Percentiles rank a stretch among this genome's conserved stretches.
Evolutionary conservation across 108 stramenopile genomes (phyloP).

Genomic region (Cyclotella distinguenda): DNA sequence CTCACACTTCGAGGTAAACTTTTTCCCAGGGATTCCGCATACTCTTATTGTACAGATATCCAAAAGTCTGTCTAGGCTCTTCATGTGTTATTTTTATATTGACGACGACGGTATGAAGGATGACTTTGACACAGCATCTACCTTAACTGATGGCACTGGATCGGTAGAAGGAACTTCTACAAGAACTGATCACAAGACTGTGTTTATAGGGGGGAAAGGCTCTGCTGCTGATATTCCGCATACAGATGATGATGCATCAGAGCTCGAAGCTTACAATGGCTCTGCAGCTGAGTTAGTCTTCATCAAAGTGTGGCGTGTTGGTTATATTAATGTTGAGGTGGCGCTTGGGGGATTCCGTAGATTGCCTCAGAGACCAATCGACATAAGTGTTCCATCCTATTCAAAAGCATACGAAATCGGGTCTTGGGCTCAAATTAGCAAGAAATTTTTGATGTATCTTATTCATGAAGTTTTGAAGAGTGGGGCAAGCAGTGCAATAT

Average conservation of each 20-base stretch:
- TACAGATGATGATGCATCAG: neutral
- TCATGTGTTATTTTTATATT: conserved; percentile 48
- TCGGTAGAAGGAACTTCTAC: conserved; percentile 23
- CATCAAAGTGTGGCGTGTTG: conserved; percentile 54
- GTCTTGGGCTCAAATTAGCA: conserved; percentile 32
- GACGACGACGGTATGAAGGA: conserved; percentile 31
- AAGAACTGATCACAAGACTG: conserved; percentile 21
- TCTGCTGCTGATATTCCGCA: conserved; percentile 3
- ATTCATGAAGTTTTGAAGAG: conserved; percentile 51
- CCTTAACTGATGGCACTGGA: conserved; percentile 22
- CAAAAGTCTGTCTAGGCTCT: conserved; percentile 43
- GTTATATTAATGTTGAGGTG: conserved; percentile 41
- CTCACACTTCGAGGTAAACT: conserved; percentile 52
- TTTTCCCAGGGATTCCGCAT: conserved; percentile 47
- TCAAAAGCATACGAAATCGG: conserved; percentile 50
- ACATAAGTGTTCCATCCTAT: conserved; percentile 46
- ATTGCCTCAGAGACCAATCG: conserved; percentile 27
- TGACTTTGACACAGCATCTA: conserved; percentile 15
- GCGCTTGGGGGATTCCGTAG: conserved; percentile 45
- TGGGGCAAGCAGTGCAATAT: conserved; percentile 51
- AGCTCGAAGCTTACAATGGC: conserved; percentile 1
- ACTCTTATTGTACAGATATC: conserved; percentile 42
- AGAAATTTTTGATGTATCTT: conserved; percentile 46
- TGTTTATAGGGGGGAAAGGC: conserved; percentile 45
- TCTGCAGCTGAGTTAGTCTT: conserved; percentile 30